A percentile compares a stretch with the other conserved stretches of the same genome.
Conservation (phyloP, 176 grass and related monocot species). For the Oropetium thomaeum region DNA sequence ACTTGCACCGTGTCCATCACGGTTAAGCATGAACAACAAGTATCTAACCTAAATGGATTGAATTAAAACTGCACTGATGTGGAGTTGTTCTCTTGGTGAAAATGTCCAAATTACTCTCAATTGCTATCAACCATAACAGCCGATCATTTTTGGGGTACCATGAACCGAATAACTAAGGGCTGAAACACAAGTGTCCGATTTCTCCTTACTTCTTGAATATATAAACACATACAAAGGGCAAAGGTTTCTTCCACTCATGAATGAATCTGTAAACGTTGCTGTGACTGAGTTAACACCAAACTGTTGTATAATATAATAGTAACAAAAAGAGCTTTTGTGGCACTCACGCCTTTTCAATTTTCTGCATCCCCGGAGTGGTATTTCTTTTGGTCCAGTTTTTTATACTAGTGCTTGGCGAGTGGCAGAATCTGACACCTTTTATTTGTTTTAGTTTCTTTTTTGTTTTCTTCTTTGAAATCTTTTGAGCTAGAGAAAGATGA, state of each 20-base stretch:
- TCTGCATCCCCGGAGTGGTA: background rate
- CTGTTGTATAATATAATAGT: background rate
- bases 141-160: background rate
- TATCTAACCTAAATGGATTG: no score
- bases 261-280: background rate
- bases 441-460: background rate
- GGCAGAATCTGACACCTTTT: background rate
- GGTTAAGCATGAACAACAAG: no score
- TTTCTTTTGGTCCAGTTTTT: slow-evolving; percentile 32
- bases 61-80: background rate
- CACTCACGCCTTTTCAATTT: background rate
- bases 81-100: background rate
- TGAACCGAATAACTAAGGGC: background rate
- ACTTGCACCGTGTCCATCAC: slow-evolving; percentile 3
- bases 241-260: background rate
- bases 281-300: slow-evolving; percentile 7
- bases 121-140: background rate
- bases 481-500: slow-evolving; percentile 9
- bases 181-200: background rate
- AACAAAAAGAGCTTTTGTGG: background rate
- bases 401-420: background rate
- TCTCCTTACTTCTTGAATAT: background rate
- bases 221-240: background rate
- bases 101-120: background rate
- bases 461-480: background rate